phyloP scores from a whole-genome alignment of 305 asterid genomes.

The Caryopteris hybrid region DNA sequence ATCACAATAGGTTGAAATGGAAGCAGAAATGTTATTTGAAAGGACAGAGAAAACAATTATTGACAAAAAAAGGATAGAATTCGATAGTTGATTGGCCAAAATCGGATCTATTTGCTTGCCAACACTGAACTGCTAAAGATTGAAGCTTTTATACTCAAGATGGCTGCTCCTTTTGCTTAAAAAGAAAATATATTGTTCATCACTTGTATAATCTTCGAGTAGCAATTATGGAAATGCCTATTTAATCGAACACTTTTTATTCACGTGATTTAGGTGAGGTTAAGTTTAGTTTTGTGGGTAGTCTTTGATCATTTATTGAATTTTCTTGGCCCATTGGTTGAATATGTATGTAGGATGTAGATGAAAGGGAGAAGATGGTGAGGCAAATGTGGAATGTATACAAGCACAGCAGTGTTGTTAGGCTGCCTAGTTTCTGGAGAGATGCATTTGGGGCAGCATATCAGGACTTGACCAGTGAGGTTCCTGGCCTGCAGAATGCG shows the following conservation, averaged over 20 bases:
- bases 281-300: too few species aligned
- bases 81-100: not conserved
- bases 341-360: slow-evolving; percentile 58
- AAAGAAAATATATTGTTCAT: too few species aligned
- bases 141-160: too few species aligned
- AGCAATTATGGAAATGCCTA: not conserved
- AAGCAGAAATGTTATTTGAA: not conserved
- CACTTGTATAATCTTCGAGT: too few species aligned
- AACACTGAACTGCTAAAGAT: too few species aligned
- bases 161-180: too few species aligned
- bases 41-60: not conserved
- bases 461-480: slow-evolving; percentile 69
- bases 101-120: slow-evolving; percentile 10
- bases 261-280: not conserved
- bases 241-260: not conserved
- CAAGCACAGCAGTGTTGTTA: slow-evolving; percentile 49
- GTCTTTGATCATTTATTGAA: too few species aligned
- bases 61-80: not conserved
- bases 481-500: slow-evolving; percentile 34
- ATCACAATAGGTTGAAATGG: not conserved
- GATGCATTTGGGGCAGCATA: slow-evolving; percentile 93
- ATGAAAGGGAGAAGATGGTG: slow-evolving; percentile 82
- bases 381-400: slow-evolving; percentile 87
- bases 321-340: not conserved
- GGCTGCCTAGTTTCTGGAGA: slow-evolving; percentile 79